Evolutionary conservation across 2,329 filamentous ascomycete genomes (phyloP).

Genomic region (Aureobasidium melanogenum): DNA sequence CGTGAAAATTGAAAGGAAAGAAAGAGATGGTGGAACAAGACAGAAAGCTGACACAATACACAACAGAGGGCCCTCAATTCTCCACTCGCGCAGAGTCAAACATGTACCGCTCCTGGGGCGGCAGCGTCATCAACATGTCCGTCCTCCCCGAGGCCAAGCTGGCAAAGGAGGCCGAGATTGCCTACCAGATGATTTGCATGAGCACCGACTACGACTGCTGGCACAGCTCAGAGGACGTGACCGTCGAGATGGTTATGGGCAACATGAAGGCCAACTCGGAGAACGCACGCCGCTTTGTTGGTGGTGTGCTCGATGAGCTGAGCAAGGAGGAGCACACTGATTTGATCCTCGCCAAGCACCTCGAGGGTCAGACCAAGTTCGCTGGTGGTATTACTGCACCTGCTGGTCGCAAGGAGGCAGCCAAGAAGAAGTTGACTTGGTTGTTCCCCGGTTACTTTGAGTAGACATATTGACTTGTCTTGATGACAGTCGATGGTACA

Average conservation of each 20-base stretch:
- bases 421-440: constrained; percentile 71
- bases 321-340: constrained; percentile 67
- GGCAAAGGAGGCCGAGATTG: constrained; percentile 89
- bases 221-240: constrained; percentile 72
- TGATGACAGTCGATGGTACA: neutral
- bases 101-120: constrained; percentile 90
- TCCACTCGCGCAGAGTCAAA: constrained; percentile 91
- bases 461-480: constrained; percentile 16
- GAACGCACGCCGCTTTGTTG: constrained; percentile 80
- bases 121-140: constrained; percentile 97
- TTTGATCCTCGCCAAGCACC: constrained; percentile 70
- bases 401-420: constrained; percentile 62
- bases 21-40: neutral
- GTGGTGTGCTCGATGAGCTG: constrained; percentile 78
- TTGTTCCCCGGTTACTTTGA: constrained; percentile 76
- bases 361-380: constrained; percentile 66
- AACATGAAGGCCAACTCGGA: constrained; percentile 90
- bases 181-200: constrained; percentile 99
- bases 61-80: constrained; percentile 94
- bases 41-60: neutral
- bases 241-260: constrained; percentile 92
- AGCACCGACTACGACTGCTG: constrained; percentile 99
- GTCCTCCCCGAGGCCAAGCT: constrained; percentile 92
- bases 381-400: constrained; percentile 77
- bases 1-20: constrained; percentile 22